Evolutionary conservation across 2,329 filamentous ascomycete species (phyloP).

Genomic region (Epichloe amarillans): DNA sequence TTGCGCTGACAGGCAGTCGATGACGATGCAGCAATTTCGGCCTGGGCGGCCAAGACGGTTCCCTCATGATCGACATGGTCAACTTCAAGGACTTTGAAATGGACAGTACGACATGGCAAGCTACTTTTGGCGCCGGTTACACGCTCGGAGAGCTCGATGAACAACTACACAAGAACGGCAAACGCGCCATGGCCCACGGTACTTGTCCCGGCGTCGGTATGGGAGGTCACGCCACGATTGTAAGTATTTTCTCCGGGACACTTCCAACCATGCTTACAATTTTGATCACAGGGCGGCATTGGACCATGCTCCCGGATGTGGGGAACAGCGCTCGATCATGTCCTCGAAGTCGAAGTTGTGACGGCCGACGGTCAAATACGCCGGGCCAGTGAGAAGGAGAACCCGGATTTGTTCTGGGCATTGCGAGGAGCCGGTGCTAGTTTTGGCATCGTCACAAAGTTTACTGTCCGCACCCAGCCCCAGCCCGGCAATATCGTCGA

Average conservation of each 20-base stretch:
- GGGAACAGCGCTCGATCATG: conserved; percentile 41
- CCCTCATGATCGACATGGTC: conserved; percentile 39
- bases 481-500: conserved; percentile 43
- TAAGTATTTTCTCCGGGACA: conserved; percentile 15
- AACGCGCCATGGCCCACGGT: conserved; percentile 45
- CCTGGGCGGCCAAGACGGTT: conserved; percentile 36
- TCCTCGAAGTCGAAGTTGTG: conserved; percentile 42
- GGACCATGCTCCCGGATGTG: conserved; percentile 47
- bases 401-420: conserved; percentile 42
- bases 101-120: conserved; percentile 37
- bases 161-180: conserved; percentile 34
- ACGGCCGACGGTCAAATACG: conserved; percentile 40
- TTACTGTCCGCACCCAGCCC: conserved; percentile 40
- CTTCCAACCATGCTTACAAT: background rate
- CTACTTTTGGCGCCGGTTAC: conserved; percentile 40
- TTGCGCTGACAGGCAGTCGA: too few species aligned
- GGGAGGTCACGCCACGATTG: conserved; percentile 44
- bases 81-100: conserved; percentile 40
- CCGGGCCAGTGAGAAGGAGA: conserved; percentile 31
- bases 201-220: conserved; percentile 44
- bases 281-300: conserved; percentile 33
- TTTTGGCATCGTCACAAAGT: conserved; percentile 44
- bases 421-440: conserved; percentile 42
- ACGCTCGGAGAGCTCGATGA: conserved; percentile 38
- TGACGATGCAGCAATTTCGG: conserved; percentile 23